Percentiles rank a stretch among this genome's conserved stretches.
These are phyloP conservation scores for Aechmea fasciata DNA, from an alignment of 176 grass and related monocot genomes.

Conservation along the genomic window DNA sequence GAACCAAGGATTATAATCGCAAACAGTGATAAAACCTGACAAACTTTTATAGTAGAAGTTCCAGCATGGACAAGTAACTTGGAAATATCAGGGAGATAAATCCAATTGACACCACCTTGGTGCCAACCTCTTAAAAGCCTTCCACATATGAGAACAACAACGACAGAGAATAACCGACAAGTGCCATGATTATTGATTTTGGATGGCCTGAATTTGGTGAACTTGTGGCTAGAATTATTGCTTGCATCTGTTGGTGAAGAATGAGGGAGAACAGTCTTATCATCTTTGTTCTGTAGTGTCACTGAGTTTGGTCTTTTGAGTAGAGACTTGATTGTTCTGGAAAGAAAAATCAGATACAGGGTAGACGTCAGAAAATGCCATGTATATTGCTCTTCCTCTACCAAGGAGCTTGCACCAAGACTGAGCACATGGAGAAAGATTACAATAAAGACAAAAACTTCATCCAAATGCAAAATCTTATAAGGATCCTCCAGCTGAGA, in stretches of 20 bases:
- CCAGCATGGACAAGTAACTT: conserved; percentile 54
- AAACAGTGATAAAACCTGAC: conserved; percentile 60
- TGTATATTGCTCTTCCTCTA: conserved; percentile 98
- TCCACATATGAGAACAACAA: conserved; percentile 61
- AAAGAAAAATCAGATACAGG: conserved; percentile 75
- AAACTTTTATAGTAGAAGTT: conserved; percentile 47
- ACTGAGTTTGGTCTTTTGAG: conserved; percentile 35
- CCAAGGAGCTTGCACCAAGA: conserved; percentile 85
- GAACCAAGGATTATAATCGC: conserved; percentile 33
- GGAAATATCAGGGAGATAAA: conserved; percentile 81
- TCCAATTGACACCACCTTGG: conserved; percentile 94
- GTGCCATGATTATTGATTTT: conserved; percentile 9
- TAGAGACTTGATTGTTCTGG: conserved; percentile 36
- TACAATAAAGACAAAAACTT: conserved; percentile 56
- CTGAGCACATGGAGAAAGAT: conserved; percentile 52
- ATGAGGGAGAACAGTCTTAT: background rate
- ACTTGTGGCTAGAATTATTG: background rate
- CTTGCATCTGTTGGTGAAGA: background rate
- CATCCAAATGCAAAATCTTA: conserved; percentile 44
- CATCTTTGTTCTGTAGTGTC: conserved; percentile 12
- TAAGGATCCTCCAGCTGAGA: conserved; percentile 13
- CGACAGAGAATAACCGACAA: conserved; percentile 35
- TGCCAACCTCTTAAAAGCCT: conserved; percentile 93
- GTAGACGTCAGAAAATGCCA: conserved; percentile 87
- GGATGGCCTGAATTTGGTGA: background rate